Conservation (phyloP, 1,139 yeast genomes). For the Debaryomycetaceae sp. region DNA sequence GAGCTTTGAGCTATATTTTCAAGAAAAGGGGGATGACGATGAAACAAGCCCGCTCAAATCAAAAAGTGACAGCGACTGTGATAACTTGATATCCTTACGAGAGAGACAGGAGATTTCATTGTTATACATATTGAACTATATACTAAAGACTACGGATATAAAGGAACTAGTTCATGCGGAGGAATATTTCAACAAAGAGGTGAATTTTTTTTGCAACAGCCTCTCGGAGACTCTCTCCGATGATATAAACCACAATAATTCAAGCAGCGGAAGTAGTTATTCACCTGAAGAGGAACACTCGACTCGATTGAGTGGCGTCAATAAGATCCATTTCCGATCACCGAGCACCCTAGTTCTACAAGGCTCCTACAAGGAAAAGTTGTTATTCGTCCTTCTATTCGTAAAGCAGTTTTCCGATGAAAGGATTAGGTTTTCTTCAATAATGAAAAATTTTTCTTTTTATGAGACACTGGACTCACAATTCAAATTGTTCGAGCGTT, state of each 20-base stretch:
- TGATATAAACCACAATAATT: constrained; percentile 13
- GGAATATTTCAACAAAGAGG: constrained; percentile 16
- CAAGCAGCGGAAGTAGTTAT: not conserved
- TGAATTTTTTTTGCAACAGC: constrained; percentile 18
- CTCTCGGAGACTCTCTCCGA: constrained; percentile 20
- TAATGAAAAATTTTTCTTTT: constrained; percentile 5
- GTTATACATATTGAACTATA: constrained; percentile 25
- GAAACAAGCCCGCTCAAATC: not conserved
- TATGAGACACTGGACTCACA: constrained; percentile 2
- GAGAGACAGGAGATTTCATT: constrained; percentile 36
- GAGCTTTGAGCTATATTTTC: constrained; percentile 2
- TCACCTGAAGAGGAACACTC: not conserved
- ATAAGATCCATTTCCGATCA: constrained; percentile 15
- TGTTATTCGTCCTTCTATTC: constrained; percentile 20
- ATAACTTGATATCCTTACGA: constrained; percentile 4
- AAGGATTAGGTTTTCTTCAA: constrained; percentile 1
- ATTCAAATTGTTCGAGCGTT: constrained; percentile 7
- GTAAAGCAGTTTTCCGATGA: constrained; percentile 13
- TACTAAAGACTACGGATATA: constrained; percentile 19
- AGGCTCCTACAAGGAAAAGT: constrained; percentile 36
- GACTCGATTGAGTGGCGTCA: constrained; percentile 11
- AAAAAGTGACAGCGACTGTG: not conserved
- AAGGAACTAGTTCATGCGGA: constrained; percentile 19
- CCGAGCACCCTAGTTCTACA: constrained; percentile 23
- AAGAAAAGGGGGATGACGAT: not conserved